Base-by-base conservation (phyloP, 2,329 filamentous ascomycete species). In the Verruconis gallopava region DNA sequence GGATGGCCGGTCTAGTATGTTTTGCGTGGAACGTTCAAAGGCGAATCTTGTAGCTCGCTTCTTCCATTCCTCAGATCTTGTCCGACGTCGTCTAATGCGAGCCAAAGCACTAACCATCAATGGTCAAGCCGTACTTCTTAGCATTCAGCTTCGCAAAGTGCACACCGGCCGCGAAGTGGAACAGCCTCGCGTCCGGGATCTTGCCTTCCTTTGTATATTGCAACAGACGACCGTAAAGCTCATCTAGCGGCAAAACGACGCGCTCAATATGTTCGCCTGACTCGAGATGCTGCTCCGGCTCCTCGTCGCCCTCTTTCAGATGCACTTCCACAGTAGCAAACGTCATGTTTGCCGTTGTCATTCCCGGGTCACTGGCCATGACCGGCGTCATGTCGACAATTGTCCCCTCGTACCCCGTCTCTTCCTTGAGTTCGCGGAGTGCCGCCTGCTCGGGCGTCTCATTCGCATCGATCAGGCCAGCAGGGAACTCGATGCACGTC, bases 181-280 rank as follows among this genome's bases (percentile, higher is more conserved):
- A 75, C 44, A 77, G 55, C 63, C 73, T 75, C 11, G 72, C 72
- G 44, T 72, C 69, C 6, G 77, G 68, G 2, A 71, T 56, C 47
- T 61, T 67, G 51, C 71, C 68, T 9, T 72, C 65, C 47, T 63
- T 54, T 15, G 56, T 57, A 41, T 61, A 67, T 58, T 60, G 54
- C 40, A 62, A 67, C 44, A 78, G 53, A 42, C 68, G 62, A 22
- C 71, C 68, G 64, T 79, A 85, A 28, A 89, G 58, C 11, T 69
- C 64, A 15, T 61, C 63, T 33, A 89, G 54, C 4, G 77, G 78
- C 6, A 85, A 68, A 5, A 72, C 73, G 51, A 89, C 86, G 21
- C 79, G 77, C 56, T 88, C 81, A 53, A 89, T 89, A 54, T 85
- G 88, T 61, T 89, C 83, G 47, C 77, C 79, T 19, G 86, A 81